Conservation (phyloP, 2,329 filamentous ascomycete genomes). For the Fusarium sp. region DNA sequence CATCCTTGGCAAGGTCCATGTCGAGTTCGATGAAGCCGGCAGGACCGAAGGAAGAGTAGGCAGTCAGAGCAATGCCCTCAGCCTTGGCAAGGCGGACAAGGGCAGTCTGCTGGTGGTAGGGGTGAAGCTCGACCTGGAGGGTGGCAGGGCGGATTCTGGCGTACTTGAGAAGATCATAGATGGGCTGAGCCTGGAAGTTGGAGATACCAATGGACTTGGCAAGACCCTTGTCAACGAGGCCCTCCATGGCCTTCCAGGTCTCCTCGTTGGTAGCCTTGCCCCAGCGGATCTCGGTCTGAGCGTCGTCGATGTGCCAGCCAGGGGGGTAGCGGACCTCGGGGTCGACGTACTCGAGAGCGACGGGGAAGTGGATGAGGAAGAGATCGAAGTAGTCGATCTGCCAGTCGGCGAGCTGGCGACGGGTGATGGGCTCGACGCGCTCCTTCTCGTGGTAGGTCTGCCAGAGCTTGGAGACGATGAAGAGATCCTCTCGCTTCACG, state of each 20-base stretch:
- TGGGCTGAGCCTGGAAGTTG: conserved; percentile 84
- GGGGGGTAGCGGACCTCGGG: conserved; percentile 85
- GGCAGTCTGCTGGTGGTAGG: conserved; percentile 83
- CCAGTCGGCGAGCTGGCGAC: conserved; percentile 86
- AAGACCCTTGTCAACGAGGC: conserved; percentile 77
- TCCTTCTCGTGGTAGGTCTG: conserved; percentile 90
- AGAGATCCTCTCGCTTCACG: conserved; percentile 88
- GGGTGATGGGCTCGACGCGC: conserved; percentile 80
- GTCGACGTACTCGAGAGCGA: conserved; percentile 88
- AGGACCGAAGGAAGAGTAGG: conserved; percentile 88
- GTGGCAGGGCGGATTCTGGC: conserved; percentile 81
- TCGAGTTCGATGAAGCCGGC: conserved; percentile 84
- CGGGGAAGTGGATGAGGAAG: conserved; percentile 91
- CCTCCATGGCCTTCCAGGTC: conserved; percentile 88
- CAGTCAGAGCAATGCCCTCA: conserved; percentile 82
- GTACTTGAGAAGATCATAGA: conserved; percentile 86
- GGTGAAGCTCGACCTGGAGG: conserved; percentile 92
- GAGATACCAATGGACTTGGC: conserved; percentile 83
- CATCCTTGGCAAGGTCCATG: conserved; percentile 71
- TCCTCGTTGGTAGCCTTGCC: conserved; percentile 82
- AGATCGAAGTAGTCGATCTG: conserved; percentile 92
- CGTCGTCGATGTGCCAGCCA: conserved; percentile 79
- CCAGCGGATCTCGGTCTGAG: conserved; percentile 70
- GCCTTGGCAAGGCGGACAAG: conserved; percentile 79
- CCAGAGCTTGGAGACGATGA: conserved; percentile 95